Base-by-base conservation (phyloP, 2,329 filamentous ascomycete species). In the Colletotrichum agaves region DNA sequence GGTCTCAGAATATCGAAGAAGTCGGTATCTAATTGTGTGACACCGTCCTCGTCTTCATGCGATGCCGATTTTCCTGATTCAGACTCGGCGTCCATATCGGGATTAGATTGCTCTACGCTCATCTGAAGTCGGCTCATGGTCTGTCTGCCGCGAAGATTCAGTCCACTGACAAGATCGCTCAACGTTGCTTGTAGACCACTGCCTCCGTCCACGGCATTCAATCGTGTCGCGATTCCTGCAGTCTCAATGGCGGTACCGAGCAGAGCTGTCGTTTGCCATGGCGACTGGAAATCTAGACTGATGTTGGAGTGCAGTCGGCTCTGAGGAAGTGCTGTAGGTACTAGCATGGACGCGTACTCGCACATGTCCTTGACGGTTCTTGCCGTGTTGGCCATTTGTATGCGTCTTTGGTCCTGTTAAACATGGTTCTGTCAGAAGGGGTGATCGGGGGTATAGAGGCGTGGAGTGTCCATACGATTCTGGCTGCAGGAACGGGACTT, bases 201-300 rank as follows among this genome's bases (percentile, higher is more conserved):
- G 5, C 63, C 47, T 27, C 15, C 82, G 70, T 72, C 77, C 4
- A 77, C 77, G 11, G 83, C 78, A 33, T 84, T 85, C 33, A 97
- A 79, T 3, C 95, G 87, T 1, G 93, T 90, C 6, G 93, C 92
- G 13, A 98, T 80, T 1, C 91, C 93, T 37, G 91, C 87, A 23
- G 89, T 93, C 77, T 98, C 96, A 12, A 97, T 76, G 1, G 91
- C 92, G 1, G 92, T 85, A 13, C 89, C 88, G 69, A 97, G 85
- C 13, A 98, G 80, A 2, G 91, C 94, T 12, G 93, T 91, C 3
- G 88, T 87, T 73, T 97, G 90, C 96, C 96, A 99, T 63, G 85
- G 81, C 0, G 92, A 96, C 7, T 80, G 78, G 10, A 78, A 71
- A 72, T 94, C 87, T 13, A 96, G 71, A 3, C 78, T 78, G 5